These are phyloP conservation scores for Trebouxia sp. DNA, from an alignment of 139 green algal species.

Conservation along the genomic window DNA sequence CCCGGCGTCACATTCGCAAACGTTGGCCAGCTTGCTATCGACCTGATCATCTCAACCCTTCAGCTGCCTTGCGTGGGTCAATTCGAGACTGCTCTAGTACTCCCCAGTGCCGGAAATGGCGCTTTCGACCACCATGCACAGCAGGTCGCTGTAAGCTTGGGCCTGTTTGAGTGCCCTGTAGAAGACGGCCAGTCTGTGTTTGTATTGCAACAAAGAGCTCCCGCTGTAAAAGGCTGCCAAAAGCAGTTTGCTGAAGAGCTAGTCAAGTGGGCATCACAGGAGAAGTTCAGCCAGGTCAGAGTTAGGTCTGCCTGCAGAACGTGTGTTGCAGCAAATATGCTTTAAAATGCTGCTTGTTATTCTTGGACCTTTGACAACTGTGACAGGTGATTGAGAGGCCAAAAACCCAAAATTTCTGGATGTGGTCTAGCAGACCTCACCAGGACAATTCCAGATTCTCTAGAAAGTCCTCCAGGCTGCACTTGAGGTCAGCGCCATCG, in stretches of 20 bases:
- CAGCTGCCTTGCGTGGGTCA: neutral
- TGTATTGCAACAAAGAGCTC: constrained; percentile 17
- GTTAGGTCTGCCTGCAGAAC: too few relatives aligned
- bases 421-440: too few relatives aligned
- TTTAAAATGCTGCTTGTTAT: neutral
- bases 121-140: neutral
- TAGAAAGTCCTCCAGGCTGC: too few relatives aligned
- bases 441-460: too few relatives aligned
- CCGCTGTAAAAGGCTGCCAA: constrained; percentile 15
- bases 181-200: neutral
- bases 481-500: too few relatives aligned
- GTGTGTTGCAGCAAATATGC: neutral
- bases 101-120: neutral
- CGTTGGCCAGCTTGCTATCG: constrained; percentile 19
- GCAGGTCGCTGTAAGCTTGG: neutral
- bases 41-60: constrained; percentile 10
- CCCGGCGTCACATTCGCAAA: neutral
- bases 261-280: neutral
- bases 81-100: neutral
- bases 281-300: neutral
- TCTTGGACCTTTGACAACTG: too few relatives aligned
- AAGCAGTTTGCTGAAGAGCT: constrained; percentile 11
- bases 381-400: too few relatives aligned
- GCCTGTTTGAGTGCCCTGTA: neutral
- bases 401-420: too few relatives aligned